Evolutionary conservation across 257 asterid species (phyloP), one percentile per base, ranked within the genome.

Genomic region (Primulina tabacum): DNA sequence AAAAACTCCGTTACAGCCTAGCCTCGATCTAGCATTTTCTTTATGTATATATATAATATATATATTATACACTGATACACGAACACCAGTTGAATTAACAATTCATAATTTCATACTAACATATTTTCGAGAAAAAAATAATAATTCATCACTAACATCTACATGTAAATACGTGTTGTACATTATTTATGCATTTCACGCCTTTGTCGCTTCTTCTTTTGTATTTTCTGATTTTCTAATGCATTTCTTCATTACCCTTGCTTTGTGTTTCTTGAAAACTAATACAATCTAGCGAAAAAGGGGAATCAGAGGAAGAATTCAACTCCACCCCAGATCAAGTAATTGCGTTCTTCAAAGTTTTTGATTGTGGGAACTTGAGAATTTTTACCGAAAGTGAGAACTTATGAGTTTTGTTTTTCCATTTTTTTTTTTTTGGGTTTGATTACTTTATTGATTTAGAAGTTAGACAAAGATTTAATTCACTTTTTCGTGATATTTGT

Each of bases 311-410:
- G 17, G 68, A 75, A 78, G 73, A 53, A 67, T 68, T 17, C 57
- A 50, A 50, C 57, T 16, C 7, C 57, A 77, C 66, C 75, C 75
- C 81, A 74, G 82, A 87, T 83, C 90, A 79, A 81, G 87, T 85
- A 76, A 82, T 87, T 72, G 2, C 38, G 59, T 58, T 70, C 60
- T 35, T 65, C 40, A 70, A 76, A 62, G 8, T 16, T 60, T 67
- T 71, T 38, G 4, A 29, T 18, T 5, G 59, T 62, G 10, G 0
- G 60, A 40, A n/a, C 50, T 63, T 68, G 37, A 24, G 26, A 62
- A n/a, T 66, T 69, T 73, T 35, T n/a, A 50, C 68, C 29, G 34
- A 69, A 62, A 47, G 55, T 61, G 47, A 38, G 62, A 65, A 73
- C 11, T 35, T 17, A 43, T 29, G 50, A 69, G 29, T 11, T 57